Evolutionary conservation across 768 basidiomycete genomes (phyloP), one percentile per base, ranked within the genome.

Genomic region (Leccinum pellstonianum): DNA sequence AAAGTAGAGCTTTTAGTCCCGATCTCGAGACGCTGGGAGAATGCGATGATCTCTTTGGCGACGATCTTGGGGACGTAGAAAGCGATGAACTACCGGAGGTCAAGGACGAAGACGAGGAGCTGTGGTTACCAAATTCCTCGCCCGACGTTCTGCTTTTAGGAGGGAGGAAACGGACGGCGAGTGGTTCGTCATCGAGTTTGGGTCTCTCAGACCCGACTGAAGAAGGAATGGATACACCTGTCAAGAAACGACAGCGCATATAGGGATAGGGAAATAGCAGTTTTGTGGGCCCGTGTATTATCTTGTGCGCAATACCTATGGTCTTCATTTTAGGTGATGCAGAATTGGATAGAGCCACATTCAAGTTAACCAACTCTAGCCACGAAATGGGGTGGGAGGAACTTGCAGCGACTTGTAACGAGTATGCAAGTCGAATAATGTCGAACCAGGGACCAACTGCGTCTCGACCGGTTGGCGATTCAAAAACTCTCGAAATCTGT

Each of bases 141-240:
- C 82, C 81, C 1, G 76, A 79, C 59, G 59, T 80, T 10, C 60
- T 79, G 6, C 66, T 78, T 2, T 60, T 81, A 15, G 57, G 63
- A 41, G 1, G 49, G 33, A 63, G 66, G 59, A 72, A 73, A 38
- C 73, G 27, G 27, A 27, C 58, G 6, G 59, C 63, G 48, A 68
- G 71, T 29, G 60, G 62, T 25, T 69, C 68, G 29, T 72, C 71
- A 0, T 71, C 70, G 2, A 69, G 69, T n/a, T 54, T 56, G 27
- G 65, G 64, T 11, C 52, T 59, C 50, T 65, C 64, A 5, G 69
- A 70, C 53, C 55, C 46, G 6, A 58, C 25, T 19, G 69, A 61
- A 19, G 62, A 58, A 31, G 54, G 58, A 33, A 47, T 47, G 52
- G 19, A 69, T 46, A 68, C 63, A 2, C 73, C 71, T 6, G 64